Percentiles rank a stretch among this genome's conserved stretches.
Conservation (phyloP, 2,329 filamentous ascomycete species). For the Talaromyces sp. region DNA sequence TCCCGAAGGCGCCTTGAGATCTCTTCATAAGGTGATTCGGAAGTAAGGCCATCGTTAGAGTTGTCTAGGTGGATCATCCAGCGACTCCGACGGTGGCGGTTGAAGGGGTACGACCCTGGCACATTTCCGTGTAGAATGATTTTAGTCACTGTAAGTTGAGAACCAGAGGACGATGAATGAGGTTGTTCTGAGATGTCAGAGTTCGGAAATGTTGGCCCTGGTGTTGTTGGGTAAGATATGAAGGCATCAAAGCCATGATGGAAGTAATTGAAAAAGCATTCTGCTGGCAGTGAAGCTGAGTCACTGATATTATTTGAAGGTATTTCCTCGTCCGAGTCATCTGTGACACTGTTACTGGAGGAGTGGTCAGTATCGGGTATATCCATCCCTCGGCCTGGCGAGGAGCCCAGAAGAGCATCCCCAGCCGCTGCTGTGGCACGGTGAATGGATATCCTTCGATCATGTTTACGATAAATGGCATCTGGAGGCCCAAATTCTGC, state of each 20-base stretch:
- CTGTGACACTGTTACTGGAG: conserved; percentile 70
- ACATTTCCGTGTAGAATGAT: conserved; percentile 93
- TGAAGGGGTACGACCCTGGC: conserved; percentile 94
- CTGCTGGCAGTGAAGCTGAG: conserved; percentile 47
- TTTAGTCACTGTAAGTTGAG: conserved; percentile 83
- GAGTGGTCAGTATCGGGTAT: conserved; percentile 73
- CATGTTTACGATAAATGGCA: conserved; percentile 89
- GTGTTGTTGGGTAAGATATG: conserved; percentile 72
- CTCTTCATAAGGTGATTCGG: conserved; percentile 76
- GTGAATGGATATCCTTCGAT: conserved; percentile 86
- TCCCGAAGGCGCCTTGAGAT: conserved; percentile 70
- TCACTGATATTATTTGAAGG: conserved; percentile 64
- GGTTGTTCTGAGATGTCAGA: conserved; percentile 37
- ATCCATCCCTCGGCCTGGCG: conserved; percentile 41
- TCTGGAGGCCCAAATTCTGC: conserved; percentile 91
- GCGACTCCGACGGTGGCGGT: conserved; percentile 83
- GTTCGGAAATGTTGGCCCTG: conserved; percentile 66
- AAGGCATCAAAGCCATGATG: conserved; percentile 92
- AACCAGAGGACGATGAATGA: conserved; percentile 37
- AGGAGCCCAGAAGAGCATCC: conserved; percentile 39
- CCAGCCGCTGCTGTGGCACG: conserved; percentile 35
- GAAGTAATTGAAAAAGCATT: conserved; percentile 96
- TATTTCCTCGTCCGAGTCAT: conserved; percentile 66
- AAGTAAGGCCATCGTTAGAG: conserved; percentile 58
- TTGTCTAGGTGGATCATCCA: conserved; percentile 70